A percentile compares a stretch with the other conserved stretches of the same genome.
These are phyloP conservation scores for Coemansia sp. DNA, from an alignment of 192 early-diverging fungal species.

Conservation along the genomic window DNA sequence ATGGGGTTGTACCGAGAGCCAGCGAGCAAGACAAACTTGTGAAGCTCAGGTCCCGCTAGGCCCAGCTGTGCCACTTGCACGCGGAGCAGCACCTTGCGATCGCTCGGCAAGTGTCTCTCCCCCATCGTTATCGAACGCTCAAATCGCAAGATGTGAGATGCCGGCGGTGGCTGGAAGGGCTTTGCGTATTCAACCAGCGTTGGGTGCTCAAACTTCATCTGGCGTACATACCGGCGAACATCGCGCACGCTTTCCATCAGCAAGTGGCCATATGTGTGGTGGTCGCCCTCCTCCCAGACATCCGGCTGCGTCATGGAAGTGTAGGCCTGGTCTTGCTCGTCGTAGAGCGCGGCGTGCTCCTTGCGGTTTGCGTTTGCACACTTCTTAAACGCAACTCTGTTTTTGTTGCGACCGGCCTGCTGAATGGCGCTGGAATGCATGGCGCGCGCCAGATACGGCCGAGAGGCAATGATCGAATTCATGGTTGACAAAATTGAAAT, in stretches of 20 bases:
- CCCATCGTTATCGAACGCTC: constrained; percentile 43
- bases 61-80: constrained; percentile 37
- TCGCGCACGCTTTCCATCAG: constrained; percentile 43
- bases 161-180: constrained; percentile 31
- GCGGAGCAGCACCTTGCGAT: constrained; percentile 43
- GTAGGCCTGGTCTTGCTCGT: constrained; percentile 27
- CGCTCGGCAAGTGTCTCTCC: constrained; percentile 31
- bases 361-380: constrained; percentile 21
- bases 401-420: constrained; percentile 28
- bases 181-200: constrained; percentile 34
- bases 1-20: constrained; percentile 41
- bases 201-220: constrained; percentile 45
- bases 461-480: constrained; percentile 10
- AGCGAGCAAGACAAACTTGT: constrained; percentile 49
- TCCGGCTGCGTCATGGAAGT: constrained; percentile 11
- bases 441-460: constrained; percentile 8
- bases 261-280: constrained; percentile 40
- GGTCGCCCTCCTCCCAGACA: constrained; percentile 26
- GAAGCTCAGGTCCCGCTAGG: constrained; percentile 30
- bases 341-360: constrained; percentile 28
- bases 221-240: constrained; percentile 45
- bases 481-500: too few species aligned
- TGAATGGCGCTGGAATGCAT: constrained; percentile 27
- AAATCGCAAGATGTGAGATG: constrained; percentile 28
- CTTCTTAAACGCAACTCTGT: constrained; percentile 16